These are phyloP conservation scores for Ustilago loliicola DNA, from an alignment of 1,284 basidiomycete genomes.

Conservation along the genomic window DNA sequence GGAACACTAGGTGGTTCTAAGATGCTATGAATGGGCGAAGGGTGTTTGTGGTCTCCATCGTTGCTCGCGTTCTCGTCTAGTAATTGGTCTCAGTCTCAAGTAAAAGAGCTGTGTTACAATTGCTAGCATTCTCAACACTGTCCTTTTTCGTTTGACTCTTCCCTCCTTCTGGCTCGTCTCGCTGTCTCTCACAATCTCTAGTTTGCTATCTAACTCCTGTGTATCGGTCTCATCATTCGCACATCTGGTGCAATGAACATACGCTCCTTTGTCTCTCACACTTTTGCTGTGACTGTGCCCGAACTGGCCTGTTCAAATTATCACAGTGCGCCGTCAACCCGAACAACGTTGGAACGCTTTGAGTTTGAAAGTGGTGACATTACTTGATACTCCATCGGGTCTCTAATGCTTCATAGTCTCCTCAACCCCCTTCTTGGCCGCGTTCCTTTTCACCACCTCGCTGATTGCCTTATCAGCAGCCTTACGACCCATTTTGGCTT, in stretches of 20 bases:
- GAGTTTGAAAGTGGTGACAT: neutral
- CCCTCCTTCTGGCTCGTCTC: neutral
- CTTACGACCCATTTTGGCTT: constrained; percentile 29
- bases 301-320: neutral
- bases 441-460: constrained; percentile 29
- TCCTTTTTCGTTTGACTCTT: no score
- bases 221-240: no score
- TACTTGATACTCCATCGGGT: neutral
- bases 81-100: neutral
- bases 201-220: no score
- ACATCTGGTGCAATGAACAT: neutral
- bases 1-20: constrained; percentile 4
- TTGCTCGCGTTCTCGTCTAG: neutral
- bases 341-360: no score
- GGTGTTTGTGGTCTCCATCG: neutral
- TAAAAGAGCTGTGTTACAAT: no score
- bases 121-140: neutral
- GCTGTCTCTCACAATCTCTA: no score
- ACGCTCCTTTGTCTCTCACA: neutral
- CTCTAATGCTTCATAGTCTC: constrained; percentile 28
- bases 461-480: constrained; percentile 43
- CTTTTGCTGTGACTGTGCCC: neutral
- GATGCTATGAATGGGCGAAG: neutral
- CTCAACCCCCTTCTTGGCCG: neutral
- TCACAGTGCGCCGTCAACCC: no score